Evolutionary conservation across 139 green algal species (phyloP), one percentile per base, ranked within the genome.

Genomic region (Tetradesmus obliquus): DNA sequence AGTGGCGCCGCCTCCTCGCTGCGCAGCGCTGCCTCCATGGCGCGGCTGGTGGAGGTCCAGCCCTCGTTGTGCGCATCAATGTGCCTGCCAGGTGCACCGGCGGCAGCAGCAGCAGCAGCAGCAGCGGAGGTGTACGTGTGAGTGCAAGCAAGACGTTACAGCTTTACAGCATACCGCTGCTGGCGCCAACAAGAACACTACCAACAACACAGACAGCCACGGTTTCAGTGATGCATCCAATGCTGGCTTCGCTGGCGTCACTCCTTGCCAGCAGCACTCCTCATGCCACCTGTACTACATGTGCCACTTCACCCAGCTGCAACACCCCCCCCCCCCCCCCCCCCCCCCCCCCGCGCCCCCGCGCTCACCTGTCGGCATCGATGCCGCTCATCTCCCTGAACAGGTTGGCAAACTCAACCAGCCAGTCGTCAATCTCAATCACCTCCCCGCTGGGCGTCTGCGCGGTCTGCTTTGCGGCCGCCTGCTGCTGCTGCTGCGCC

Each of bases 351-450:
- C 32, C 32, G 32, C 32, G 32, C 32, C 60, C 15, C 55, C 5
- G 5, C 84, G 89, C 94, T 87, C 83, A 96, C 93, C 87, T 93
- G 62, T 87, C 82, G 0, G 94, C 84, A 72, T 96, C 93, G 10
- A 96, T 90, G 82, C 93, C 91, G 0, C 92, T 95, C 55, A 93
- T 88, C 17, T 96, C 93, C 22, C 89, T 87, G 94, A 99, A 98
- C 20, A 99, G 91, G 79, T 97, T 93, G 3, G 96, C 96, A 95
- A 99, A 99, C 53, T 98, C 95, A 55, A 99, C 79, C 88, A 99
- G 95, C 97, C 97, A 99, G 89, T 97, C 96, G 91, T 99, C 97
- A 17, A 99, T 92, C 87, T 96, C 91, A 57, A 96, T 91, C 62
- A 92, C 89, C 60, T 94, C 90, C 24, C 91, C 93, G 19, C 90